Evolutionary conservation across 2,329 filamentous ascomycete genomes (phyloP), one percentile per base, ranked within the genome.

Genomic region (Venturia aucupariae): DNA sequence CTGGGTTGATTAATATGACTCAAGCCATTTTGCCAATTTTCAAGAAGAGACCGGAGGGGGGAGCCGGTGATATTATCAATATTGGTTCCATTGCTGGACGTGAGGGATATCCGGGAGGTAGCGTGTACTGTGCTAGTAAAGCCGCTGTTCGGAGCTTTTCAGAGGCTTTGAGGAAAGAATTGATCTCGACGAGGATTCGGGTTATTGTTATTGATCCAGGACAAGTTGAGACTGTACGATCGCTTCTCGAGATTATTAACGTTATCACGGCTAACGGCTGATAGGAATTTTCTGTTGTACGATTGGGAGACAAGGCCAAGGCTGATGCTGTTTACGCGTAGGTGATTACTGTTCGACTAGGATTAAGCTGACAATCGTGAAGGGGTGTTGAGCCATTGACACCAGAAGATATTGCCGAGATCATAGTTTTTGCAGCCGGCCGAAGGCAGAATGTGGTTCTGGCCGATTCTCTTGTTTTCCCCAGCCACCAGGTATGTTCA

Each of bases 1-100:
- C 89, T 1, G 94, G 94, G 35, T 82, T 99, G 41, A 94, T 99
- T 80, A 90, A 93, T 80, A 90, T 97, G 89, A 97, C 94, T 0
- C 94, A 99, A 80, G 90, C 90, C 57, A 81, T 97, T 66, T 78
- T 97, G 22, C 86, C 90, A 62, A 86, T 92, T 73, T 95, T 92
- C 82, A 88, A 91, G 76, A 81, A 84, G 70, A 72, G 80, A 68
- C 67, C 77, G 27, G 82, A 93, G 65, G 88, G 89, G 66, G 92
- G 92, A 65, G 80, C 84, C 54, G 93, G 93, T 70, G 94, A 97
- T 74, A 92, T 99, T 74, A 96, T 99, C 79, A 97, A 97, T 73
- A 86, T 97, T 72, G 92, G 92, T 67, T 92, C 88, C 69, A 92
- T 96, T 72, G 92, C 92, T n/a, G 92, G 91, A 38, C 84, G 92